Percentiles rank a stretch among this genome's conserved stretches.
Conservation (phyloP, 2,329 filamentous ascomycete genomes). For the Beauveria caledonica region DNA sequence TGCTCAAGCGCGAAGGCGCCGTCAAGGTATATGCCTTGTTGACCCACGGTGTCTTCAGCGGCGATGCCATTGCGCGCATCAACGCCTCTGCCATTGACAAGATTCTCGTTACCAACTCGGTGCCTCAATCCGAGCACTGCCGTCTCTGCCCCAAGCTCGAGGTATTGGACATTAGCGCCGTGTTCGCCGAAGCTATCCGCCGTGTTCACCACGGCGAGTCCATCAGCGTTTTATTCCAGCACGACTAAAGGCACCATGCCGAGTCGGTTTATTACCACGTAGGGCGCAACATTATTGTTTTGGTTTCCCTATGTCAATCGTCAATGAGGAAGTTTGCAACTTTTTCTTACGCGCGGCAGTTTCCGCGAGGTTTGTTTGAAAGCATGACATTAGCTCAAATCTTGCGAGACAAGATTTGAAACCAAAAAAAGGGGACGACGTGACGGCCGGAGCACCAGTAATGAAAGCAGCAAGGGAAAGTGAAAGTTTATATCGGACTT, state of each 20-base stretch:
- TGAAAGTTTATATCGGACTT: background rate
- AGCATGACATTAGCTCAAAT: background rate
- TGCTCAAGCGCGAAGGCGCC: conserved; percentile 95
- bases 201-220: conserved; percentile 96
- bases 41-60: conserved; percentile 91
- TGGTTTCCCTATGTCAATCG: background rate
- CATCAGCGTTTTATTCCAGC: conserved; percentile 80
- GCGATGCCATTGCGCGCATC: conserved; percentile 88
- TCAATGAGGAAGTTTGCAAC: background rate
- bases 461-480: background rate
- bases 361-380: background rate
- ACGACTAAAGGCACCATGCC: conserved; percentile 15
- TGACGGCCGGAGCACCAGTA: background rate
- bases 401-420: background rate
- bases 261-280: background rate
- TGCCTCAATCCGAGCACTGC: conserved; percentile 78
- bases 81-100: conserved; percentile 90
- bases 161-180: conserved; percentile 78
- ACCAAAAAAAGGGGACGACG: conserved; percentile 2
- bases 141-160: conserved; percentile 78
- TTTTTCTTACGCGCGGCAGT: background rate
- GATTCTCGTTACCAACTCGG: conserved; percentile 90
- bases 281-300: background rate
- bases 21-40: conserved; percentile 83
- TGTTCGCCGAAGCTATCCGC: conserved; percentile 93